A percentile compares a stretch with the other conserved stretches of the same genome.
These are phyloP conservation scores for Cladophialophora yegresii DNA, from an alignment of 2,329 filamentous ascomycete species.

Conservation along the genomic window DNA sequence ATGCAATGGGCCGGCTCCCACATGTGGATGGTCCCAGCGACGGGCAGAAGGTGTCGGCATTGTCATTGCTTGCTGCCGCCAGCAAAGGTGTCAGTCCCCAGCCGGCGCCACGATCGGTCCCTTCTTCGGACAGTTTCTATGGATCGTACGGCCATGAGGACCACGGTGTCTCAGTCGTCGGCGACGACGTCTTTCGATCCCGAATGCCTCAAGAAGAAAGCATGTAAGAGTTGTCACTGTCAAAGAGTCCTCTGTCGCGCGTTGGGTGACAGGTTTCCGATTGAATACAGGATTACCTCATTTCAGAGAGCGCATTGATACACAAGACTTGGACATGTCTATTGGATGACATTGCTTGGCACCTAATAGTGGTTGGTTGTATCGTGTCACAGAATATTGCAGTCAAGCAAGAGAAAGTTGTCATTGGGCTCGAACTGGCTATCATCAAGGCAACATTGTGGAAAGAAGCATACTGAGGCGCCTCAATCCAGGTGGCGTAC, in stretches of 20 bases:
- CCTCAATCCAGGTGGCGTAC: background rate
- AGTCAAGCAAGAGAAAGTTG: slow-evolving; percentile 8
- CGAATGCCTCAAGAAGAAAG: slow-evolving; percentile 9
- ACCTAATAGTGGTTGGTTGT: slow-evolving; percentile 22
- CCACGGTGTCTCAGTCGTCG: slow-evolving; percentile 11
- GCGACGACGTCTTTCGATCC: slow-evolving; percentile 15
- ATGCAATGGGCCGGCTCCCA: slow-evolving; percentile 35
- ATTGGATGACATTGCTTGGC: slow-evolving; percentile 25
- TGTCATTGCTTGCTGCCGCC: slow-evolving; percentile 31
- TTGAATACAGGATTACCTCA: slow-evolving; percentile 5
- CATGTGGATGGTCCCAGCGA: slow-evolving; percentile 34
- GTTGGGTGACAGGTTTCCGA: background rate
- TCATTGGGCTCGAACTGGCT: slow-evolving; percentile 16
- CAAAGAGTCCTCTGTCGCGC: background rate
- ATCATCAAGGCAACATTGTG: slow-evolving; percentile 18
- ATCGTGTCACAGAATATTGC: slow-evolving; percentile 31
- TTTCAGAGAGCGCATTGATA: slow-evolving; percentile 22
- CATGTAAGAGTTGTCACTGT: slow-evolving; percentile 15
- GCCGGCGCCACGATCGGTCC: slow-evolving; percentile 21
- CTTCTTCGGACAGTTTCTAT: slow-evolving; percentile 26
- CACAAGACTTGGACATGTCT: slow-evolving; percentile 22
- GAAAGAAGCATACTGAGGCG: slow-evolving; percentile 5
- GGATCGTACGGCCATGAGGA: slow-evolving; percentile 26
- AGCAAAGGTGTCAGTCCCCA: slow-evolving; percentile 30
- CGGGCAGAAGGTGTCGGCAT: slow-evolving; percentile 27